Evolutionary conservation across 202 grass and related monocot species (phyloP).

Genomic region (Brachypodium distachyon): DNA sequence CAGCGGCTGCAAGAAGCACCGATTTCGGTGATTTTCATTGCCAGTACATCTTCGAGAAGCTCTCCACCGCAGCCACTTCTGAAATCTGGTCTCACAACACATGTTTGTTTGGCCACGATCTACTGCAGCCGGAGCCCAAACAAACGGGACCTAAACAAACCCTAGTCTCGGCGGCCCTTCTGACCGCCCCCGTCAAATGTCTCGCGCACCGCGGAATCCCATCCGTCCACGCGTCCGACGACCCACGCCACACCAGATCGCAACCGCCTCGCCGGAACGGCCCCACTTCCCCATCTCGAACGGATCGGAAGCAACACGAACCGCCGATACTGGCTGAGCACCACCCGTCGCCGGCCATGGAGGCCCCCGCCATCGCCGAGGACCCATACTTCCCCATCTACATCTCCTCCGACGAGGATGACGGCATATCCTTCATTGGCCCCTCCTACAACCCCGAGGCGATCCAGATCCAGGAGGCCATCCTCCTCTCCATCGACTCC

Average conservation of each 20-base stretch:
- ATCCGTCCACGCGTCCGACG: background rate
- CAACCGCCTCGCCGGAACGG: background rate
- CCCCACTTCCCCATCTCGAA: background rate
- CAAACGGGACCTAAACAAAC: too few species aligned
- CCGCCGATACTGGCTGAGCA: background rate
- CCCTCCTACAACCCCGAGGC: background rate
- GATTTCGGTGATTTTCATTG: too few species aligned
- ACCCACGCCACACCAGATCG: background rate
- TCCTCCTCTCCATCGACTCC: slow-evolving; percentile 27
- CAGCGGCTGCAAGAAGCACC: too few species aligned
- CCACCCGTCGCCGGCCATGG: slow-evolving; percentile 2
- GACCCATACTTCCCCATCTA: slow-evolving; percentile 4
- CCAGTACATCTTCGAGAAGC: too few species aligned
- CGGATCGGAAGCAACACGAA: background rate
- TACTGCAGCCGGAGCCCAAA: too few species aligned
- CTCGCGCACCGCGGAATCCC: background rate
- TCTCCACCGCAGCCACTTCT: too few species aligned
- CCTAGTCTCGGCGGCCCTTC: too few species aligned
- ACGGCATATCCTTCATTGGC: background rate
- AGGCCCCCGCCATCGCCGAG: background rate
- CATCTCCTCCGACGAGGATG: slow-evolving; percentile 18
- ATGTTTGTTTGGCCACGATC: too few species aligned
- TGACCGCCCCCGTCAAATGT: background rate
- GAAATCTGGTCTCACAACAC: too few species aligned
- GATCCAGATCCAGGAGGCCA: slow-evolving; percentile 40